Evolutionary conservation across 2,329 filamentous ascomycete species (phyloP), one percentile per base, ranked within the genome.

Genomic region (Trichoderma koningiopsis): DNA sequence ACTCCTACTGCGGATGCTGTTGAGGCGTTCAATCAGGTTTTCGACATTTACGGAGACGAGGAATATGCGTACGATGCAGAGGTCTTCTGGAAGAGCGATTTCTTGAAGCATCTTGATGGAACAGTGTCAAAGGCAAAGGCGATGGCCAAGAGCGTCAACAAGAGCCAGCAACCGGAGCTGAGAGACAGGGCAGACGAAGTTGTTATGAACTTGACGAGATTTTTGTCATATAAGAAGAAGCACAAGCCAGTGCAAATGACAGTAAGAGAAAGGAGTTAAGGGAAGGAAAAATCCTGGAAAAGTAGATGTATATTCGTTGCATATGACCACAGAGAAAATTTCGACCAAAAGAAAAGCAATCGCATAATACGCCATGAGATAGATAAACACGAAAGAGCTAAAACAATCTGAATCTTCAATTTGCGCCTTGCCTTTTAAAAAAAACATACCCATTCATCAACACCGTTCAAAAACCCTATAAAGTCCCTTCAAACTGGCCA

Each of bases 401-500:
- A 55, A 40, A 68, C 31, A 58, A 58, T 37, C 35, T 68, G 24
- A 40, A n/a, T 8, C 5, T 5, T 33, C 40, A 22, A 37, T 47
- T 27, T n/a, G 5, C 47, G 22, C 47, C 47, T 24, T 49, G 5
- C 10, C 47, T 43, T 24, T 24, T 2, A 22, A 49, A 3, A 22
- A 49, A 3, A 3, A 11, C 24, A 24, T 24, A 4, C 47, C 47
- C 47, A 31, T 33, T 59, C 31, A 63, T 87, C 79, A 98, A 79
- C 96, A 98, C 67, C 96, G 84, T 81, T 99, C 96, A 84, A 99
- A 99, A 3, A 98, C 94, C 57, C 92, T 85, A 79, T 99, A 99
- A 69, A 99, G 78, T 0, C 94, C 94, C 79, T 97, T 98, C 70
- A 98, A 80, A 81, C 96, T 93, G 2, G 96, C 95, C 60, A 97